Evolutionary conservation across 2,329 filamentous ascomycete genomes (phyloP), one percentile per base, ranked within the genome.

Genomic region (Aspergillus felis): DNA sequence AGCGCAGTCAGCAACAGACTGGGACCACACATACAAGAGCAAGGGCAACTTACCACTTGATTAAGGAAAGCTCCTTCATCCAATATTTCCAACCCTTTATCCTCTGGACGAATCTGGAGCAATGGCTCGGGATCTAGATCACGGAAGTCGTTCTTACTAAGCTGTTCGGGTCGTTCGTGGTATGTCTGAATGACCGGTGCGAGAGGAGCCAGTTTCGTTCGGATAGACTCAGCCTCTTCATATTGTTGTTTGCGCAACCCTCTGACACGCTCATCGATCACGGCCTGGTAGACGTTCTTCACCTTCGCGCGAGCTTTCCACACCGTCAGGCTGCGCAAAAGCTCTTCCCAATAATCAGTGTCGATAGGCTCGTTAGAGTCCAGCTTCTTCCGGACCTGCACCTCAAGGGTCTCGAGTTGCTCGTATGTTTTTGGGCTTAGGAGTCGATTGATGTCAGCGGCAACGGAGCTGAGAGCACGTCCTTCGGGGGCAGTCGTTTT

Each of bases 261-360:
- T 49, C 87, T 82, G 51, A 90, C 78, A 32, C 90, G 85, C 64
- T 84, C 87, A 56, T 86, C 84, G 61, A 89, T 83, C 60, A 97
- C 89, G 12, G 85, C 85, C 63, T 90, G 86, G 63, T 88, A 92
- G 17, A 97, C 87, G 60, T 85, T 87, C 64, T 86, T 87, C 54
- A 99, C 77, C 72, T 88, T 91, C 2, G 92, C 91, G 72, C 90
- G 92, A 35, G 94, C 91, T 77, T 97, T 97, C 87, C 91, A 97
- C 1, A 96, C 86, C 6, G 89, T 81, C 61, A 99, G 79, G 70
- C 88, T 95, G 64, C 87, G 87, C 60, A 99, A 80, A 17, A 99
- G 81, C 71, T 96, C 91, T 71, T 96, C 91, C 94, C 94, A 99
- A 73, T 97, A 99, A 75, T 99, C 94, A 2, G 90, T 91, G 74